Conservation (phyloP, 345 rosid genomes). For the Dipteronia dyeriana region DNA sequence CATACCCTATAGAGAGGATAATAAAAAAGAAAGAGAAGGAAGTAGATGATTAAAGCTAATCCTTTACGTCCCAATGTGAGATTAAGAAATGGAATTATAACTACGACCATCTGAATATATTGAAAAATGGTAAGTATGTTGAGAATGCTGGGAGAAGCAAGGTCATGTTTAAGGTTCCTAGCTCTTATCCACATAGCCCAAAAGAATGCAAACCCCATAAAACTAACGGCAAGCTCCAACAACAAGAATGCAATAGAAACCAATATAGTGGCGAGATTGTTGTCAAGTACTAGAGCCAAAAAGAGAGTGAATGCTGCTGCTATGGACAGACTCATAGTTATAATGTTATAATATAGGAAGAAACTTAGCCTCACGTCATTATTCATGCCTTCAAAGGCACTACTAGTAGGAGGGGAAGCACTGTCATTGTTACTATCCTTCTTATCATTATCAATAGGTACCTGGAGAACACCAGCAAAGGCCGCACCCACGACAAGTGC, state of each 20-base stretch:
- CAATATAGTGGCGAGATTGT: neutral
- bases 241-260: neutral
- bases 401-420: too few relatives aligned
- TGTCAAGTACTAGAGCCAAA: neutral
- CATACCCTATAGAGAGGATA: neutral
- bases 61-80: neutral
- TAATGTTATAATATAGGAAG: neutral
- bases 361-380: too few relatives aligned
- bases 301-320: neutral
- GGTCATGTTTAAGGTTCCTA: too few relatives aligned
- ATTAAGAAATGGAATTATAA: neutral
- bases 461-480: slow-evolving; percentile 17
- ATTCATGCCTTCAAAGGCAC: too few relatives aligned
- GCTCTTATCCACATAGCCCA: neutral
- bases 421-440: too few relatives aligned
- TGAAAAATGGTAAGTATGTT: too few relatives aligned
- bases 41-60: neutral
- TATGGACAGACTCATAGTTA: neutral
- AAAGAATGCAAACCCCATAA: neutral
- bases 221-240: neutral
- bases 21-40: neutral
- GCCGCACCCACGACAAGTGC: slow-evolving; percentile 22
- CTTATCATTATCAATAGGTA: neutral
- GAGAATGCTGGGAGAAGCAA: too few relatives aligned
- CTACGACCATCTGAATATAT: too few relatives aligned